Conservation (phyloP, 139 green algal genomes). For the Limnomonas spitsbergensis region DNA sequence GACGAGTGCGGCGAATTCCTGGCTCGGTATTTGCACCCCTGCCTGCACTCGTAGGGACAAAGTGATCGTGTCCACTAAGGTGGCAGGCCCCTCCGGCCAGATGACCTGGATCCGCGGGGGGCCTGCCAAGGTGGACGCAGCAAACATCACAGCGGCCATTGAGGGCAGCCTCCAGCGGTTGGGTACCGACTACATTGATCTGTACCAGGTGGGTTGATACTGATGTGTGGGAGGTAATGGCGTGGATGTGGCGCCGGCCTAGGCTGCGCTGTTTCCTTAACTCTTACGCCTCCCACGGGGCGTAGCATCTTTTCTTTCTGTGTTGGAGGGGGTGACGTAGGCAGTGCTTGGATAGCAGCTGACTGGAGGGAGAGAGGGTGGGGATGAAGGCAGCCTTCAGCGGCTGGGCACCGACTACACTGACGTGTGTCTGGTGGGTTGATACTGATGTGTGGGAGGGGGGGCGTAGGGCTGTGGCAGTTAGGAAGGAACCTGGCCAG, state of each 20-base stretch:
- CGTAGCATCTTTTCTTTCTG: too few species aligned
- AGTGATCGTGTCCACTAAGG: conserved; percentile 70
- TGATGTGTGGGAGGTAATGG: too few species aligned
- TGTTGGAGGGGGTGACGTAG: conserved; percentile 70
- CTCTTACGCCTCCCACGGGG: too few species aligned
- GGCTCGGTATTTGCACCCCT: too few species aligned
- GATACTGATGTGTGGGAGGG: too few species aligned
- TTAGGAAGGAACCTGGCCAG: too few species aligned
- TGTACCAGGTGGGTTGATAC: conserved; percentile 74
- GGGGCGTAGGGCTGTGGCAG: too few species aligned
- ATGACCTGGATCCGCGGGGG: conserved; percentile 84
- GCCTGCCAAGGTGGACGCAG: conserved; percentile 52
- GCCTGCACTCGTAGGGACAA: conserved; percentile 59
- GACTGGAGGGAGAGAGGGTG: too few species aligned
- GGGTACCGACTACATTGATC: conserved; percentile 85
- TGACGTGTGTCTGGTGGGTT: not conserved
- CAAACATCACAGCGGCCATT: conserved; percentile 66
- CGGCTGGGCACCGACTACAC: conserved; percentile 1
- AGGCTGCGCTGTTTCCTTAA: too few species aligned
- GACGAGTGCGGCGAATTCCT: too few species aligned
- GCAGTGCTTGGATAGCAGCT: not conserved
- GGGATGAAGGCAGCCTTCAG: too few species aligned
- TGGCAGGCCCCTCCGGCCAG: conserved; percentile 71
- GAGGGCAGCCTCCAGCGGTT: conserved; percentile 75
- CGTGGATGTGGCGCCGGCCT: too few species aligned